Evolutionary conservation across 305 asterid species (phyloP).

Genomic region (Plantago coronopus): DNA sequence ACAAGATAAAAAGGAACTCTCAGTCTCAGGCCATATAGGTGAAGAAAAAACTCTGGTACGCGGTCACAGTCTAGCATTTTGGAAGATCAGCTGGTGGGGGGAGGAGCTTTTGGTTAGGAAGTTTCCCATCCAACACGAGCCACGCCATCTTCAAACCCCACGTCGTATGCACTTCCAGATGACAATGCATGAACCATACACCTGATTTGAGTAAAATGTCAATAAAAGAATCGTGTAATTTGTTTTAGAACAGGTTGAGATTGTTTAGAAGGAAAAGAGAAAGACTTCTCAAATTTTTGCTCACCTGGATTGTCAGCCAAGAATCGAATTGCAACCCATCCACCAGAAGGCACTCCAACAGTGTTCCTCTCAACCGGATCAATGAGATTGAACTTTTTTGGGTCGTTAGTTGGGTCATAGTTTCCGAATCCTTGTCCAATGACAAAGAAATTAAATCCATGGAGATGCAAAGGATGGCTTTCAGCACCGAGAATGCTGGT

Average conservation of each 20-base stretch:
- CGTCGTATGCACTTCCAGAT: slow-evolving; percentile 59
- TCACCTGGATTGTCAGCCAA: slow-evolving; percentile 63
- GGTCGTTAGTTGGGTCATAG: slow-evolving; percentile 37
- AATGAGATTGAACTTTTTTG: slow-evolving; percentile 42
- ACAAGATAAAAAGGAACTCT: background rate
- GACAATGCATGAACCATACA: slow-evolving; percentile 75
- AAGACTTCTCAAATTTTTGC: no score
- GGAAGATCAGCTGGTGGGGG: slow-evolving; percentile 72
- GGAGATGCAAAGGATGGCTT: slow-evolving; percentile 64
- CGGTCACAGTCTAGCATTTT: slow-evolving; percentile 29
- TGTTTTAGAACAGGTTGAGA: no score
- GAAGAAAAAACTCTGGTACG: background rate
- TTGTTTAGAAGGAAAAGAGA: no score
- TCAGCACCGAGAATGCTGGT: slow-evolving; percentile 65
- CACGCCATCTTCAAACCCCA: slow-evolving; percentile 75
- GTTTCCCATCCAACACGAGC: slow-evolving; percentile 61
- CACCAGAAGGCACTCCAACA: slow-evolving; percentile 56
- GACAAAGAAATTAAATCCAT: slow-evolving; percentile 58
- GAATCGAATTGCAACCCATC: slow-evolving; percentile 61
- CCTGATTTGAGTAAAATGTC: slow-evolving; percentile 23
- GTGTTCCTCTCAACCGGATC: slow-evolving; percentile 65
- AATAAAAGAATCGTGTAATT: no score
- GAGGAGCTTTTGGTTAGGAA: slow-evolving; percentile 46
- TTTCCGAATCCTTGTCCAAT: slow-evolving; percentile 64
- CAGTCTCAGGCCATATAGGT: background rate